Conservation (phyloP, 2,329 filamentous ascomycete genomes). For the Huntiella abstrusa region DNA sequence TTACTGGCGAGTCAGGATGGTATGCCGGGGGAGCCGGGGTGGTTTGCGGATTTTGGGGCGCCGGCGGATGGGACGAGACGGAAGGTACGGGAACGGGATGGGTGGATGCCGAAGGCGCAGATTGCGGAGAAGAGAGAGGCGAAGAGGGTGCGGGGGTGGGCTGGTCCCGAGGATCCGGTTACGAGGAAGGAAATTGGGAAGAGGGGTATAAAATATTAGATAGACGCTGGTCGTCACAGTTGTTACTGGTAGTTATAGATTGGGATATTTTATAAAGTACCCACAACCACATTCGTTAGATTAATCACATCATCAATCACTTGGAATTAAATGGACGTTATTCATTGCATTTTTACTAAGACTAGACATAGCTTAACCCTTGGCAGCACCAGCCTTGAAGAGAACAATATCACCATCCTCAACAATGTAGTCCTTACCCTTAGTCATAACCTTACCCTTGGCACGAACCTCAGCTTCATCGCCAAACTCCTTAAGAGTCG, state of each 20-base stretch:
- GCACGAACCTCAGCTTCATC: slow-evolving; percentile 79
- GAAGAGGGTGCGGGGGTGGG: slow-evolving; percentile 56
- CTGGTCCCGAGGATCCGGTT: slow-evolving; percentile 54
- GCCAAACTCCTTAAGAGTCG: slow-evolving; percentile 61
- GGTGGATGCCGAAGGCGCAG: slow-evolving; percentile 58
- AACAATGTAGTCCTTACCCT: slow-evolving; percentile 92
- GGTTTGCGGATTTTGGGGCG: slow-evolving; percentile 54
- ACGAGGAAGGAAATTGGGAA: slow-evolving; percentile 53
- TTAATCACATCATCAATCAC: background rate
- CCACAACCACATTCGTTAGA: background rate
- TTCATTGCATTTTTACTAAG: slow-evolving; percentile 6
- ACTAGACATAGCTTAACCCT: slow-evolving; percentile 29
- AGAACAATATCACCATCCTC: slow-evolving; percentile 68
- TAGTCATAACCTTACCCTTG: slow-evolving; percentile 93
- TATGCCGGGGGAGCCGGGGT: slow-evolving; percentile 38
- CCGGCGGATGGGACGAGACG: slow-evolving; percentile 53
- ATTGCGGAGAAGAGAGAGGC: slow-evolving; percentile 58
- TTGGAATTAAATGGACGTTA: slow-evolving; percentile 4
- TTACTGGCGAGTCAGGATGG: slow-evolving; percentile 47
- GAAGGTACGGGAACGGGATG: slow-evolving; percentile 50
- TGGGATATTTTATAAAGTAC: background rate
- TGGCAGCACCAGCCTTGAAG: slow-evolving; percentile 77
- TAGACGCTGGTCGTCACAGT: background rate
- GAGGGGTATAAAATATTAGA: slow-evolving; percentile 29
- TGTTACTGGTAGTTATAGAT: background rate